phyloP scores from a whole-genome alignment of 2,329 filamentous ascomycete species.

The Nemania sp. region DNA sequence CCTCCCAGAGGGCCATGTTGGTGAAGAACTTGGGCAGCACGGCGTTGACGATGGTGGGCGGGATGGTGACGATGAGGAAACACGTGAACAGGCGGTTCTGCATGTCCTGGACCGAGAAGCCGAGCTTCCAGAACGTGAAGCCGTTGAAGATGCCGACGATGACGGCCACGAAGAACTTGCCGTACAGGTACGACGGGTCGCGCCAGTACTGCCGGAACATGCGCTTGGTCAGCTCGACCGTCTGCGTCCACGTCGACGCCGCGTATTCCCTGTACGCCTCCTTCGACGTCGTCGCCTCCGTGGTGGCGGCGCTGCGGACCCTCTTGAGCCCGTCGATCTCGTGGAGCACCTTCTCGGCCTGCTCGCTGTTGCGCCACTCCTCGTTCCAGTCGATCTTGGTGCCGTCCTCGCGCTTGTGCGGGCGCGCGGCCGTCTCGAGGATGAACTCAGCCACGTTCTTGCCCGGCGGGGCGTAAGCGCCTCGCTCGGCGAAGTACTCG shows the following conservation, averaged over 20 bases:
- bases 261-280: conserved; percentile 65
- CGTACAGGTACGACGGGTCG: conserved; percentile 75
- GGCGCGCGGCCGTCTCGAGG: conserved; percentile 49
- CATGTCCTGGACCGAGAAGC: conserved; percentile 68
- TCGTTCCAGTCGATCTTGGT: conserved; percentile 70
- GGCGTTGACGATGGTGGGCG: conserved; percentile 72
- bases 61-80: conserved; percentile 68
- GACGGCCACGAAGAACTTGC: conserved; percentile 73
- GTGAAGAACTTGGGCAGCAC: conserved; percentile 78
- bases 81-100: conserved; percentile 78
- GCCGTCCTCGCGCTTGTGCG: conserved; percentile 42
- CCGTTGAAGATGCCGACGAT: conserved; percentile 78
- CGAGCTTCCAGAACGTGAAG: conserved; percentile 76
- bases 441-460: conserved; percentile 57
- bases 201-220: conserved; percentile 77
- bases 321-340: conserved; percentile 68
- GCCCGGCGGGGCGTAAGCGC: conserved; percentile 65
- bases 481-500: conserved; percentile 69
- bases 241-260: conserved; percentile 66
- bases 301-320: conserved; percentile 31
- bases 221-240: conserved; percentile 67
- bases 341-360: conserved; percentile 60
- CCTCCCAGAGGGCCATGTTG: conserved; percentile 74
- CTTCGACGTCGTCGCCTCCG: conserved; percentile 35
- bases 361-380: conserved; percentile 70